These are phyloP conservation scores for Pyricularia sp. DNA, from an alignment of 2,329 filamentous ascomycete genomes.

Conservation along the genomic window DNA sequence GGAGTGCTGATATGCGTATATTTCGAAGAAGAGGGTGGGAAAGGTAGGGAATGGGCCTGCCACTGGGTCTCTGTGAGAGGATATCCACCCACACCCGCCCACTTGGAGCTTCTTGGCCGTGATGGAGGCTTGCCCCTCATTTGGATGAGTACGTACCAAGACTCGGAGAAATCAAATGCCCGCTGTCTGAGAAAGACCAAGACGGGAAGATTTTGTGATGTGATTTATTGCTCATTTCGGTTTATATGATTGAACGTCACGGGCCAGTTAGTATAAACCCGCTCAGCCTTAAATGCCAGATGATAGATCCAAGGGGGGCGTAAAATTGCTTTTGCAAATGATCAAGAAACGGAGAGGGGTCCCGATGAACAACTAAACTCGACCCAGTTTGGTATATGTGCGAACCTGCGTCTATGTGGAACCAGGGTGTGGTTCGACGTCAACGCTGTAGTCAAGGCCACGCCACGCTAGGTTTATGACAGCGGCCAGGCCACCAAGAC, in stretches of 20 bases:
- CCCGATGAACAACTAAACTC: neutral
- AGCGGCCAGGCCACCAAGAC: neutral
- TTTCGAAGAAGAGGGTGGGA: neutral
- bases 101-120: neutral
- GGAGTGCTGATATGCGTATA: neutral
- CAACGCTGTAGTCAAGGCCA: neutral
- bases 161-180: neutral
- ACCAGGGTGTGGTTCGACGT: neutral
- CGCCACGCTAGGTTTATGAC: neutral
- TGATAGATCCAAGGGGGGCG: neutral
- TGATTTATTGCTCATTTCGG: neutral
- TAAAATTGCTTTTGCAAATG: neutral
- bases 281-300: neutral
- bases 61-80: neutral
- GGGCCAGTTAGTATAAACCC: neutral
- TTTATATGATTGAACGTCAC: neutral
- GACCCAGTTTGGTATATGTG: neutral
- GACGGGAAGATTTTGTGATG: neutral
- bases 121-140: neutral
- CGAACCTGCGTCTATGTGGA: neutral
- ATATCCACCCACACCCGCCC: constrained; percentile 1
- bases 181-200: neutral
- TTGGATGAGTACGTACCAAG: neutral
- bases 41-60: neutral
- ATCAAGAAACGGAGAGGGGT: neutral